Percentiles rank a stretch among this genome's conserved stretches.
Evolutionary conservation across 257 asterid species (phyloP).

Genomic region (Plantago major): DNA sequence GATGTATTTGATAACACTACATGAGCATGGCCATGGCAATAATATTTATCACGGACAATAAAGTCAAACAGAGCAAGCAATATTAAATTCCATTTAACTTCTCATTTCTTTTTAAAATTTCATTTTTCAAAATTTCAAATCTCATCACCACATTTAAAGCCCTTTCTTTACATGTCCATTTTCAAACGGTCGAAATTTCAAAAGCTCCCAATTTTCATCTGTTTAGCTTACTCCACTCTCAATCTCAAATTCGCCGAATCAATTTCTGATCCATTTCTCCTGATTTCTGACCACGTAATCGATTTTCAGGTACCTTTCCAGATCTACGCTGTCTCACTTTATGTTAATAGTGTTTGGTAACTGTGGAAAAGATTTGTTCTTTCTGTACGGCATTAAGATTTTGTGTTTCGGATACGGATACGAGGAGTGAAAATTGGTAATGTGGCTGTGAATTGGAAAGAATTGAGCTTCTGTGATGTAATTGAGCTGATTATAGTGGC

Average conservation of each 20-base stretch:
- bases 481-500: slow-evolving; percentile 7
- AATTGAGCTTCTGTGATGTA: not conserved
- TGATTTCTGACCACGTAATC: not conserved
- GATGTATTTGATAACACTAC: too few species aligned
- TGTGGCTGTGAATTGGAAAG: not conserved
- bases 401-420: not conserved
- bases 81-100: slow-evolving; percentile 2
- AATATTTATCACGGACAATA: slow-evolving; percentile 21
- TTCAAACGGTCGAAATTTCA: slow-evolving; percentile 36
- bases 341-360: slow-evolving; percentile 2
- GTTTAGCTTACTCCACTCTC: slow-evolving; percentile 10
- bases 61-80: not conserved
- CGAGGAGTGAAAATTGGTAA: not conserved
- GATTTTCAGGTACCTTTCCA: slow-evolving; percentile 26
- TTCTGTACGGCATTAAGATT: not conserved
- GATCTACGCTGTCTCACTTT: slow-evolving; percentile 17
- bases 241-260: not conserved
- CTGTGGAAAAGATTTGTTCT: not conserved
- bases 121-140: slow-evolving; percentile 26
- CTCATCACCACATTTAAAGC: slow-evolving; percentile 7
- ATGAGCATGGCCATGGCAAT: not conserved
- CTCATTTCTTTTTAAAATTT: not conserved
- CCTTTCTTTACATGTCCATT: slow-evolving; percentile 8
- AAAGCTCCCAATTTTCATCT: slow-evolving; percentile 22
- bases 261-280: slow-evolving; percentile 3